Percentiles rank a stretch among this genome's conserved stretches.
Conservation (phyloP, 1,284 basidiomycete genomes). For the Tilletia caries region DNA sequence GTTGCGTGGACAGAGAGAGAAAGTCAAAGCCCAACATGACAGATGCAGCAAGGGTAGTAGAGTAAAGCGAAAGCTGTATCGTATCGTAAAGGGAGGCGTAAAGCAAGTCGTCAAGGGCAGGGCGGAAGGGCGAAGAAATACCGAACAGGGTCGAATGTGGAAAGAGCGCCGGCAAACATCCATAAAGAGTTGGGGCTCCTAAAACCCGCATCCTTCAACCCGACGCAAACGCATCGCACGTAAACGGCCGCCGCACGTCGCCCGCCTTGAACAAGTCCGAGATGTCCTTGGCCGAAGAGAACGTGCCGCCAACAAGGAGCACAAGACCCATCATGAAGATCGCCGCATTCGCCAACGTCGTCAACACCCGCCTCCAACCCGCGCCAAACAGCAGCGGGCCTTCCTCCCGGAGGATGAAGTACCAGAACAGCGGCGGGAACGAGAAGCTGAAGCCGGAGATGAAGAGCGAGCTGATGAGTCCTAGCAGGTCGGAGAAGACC, state of each 20-base stretch:
- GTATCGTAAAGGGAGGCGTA: too few species aligned
- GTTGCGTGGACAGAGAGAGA: too few species aligned
- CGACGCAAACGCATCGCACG: conserved; percentile 1
- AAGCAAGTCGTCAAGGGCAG: too few species aligned
- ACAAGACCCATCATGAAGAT: conserved; percentile 34
- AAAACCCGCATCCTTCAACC: too few species aligned
- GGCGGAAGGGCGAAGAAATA: too few species aligned
- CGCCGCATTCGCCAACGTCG: conserved; percentile 27
- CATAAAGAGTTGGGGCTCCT: too few species aligned
- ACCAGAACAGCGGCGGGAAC: conserved; percentile 58
- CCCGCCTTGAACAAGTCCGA: conserved; percentile 1
- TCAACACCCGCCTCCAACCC: conserved; percentile 27
- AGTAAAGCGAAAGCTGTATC: too few species aligned
- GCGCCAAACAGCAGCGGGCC: conserved; percentile 22
- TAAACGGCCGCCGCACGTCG: not conserved
- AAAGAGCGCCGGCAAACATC: too few species aligned
- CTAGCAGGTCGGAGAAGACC: conserved; percentile 34
- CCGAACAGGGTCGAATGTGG: too few species aligned
- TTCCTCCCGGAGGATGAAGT: conserved; percentile 22
- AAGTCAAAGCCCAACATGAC: too few species aligned
- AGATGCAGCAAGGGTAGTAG: too few species aligned
- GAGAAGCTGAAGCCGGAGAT: conserved; percentile 41
- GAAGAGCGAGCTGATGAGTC: conserved; percentile 35
- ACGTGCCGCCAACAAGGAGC: conserved; percentile 35
- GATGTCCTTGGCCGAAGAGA: conserved; percentile 29